Percentiles rank a stretch among this genome's conserved stretches.
These are phyloP conservation scores for Neurospora sp. DNA, from an alignment of 495 filamentous ascomycete genomes.

Conservation along the genomic window DNA sequence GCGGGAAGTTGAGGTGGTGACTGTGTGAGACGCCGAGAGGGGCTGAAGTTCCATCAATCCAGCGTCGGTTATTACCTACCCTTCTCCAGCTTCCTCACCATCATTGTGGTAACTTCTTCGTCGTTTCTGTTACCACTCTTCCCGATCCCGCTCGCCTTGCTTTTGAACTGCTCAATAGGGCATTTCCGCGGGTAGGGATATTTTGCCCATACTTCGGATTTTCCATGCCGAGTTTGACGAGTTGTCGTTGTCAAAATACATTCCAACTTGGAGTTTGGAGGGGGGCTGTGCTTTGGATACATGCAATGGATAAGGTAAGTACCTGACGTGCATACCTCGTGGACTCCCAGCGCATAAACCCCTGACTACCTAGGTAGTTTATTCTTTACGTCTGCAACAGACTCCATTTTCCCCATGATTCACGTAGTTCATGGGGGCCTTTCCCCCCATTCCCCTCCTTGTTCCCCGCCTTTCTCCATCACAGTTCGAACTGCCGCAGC, in stretches of 20 bases:
- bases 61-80: not conserved
- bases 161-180: not conserved
- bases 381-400: not conserved
- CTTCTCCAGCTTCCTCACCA: not conserved
- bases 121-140: no score
- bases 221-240: not conserved
- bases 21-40: not conserved
- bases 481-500: not conserved
- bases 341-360: not conserved
- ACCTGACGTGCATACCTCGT: not conserved
- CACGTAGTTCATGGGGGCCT: not conserved
- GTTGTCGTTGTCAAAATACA: not conserved
- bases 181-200: not conserved
- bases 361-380: not conserved
- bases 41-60: not conserved
- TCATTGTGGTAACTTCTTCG: not conserved
- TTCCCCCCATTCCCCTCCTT: not conserved
- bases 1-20: not conserved
- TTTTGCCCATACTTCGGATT: not conserved
- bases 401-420: not conserved
- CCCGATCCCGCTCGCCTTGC: not conserved
- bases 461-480: not conserved
- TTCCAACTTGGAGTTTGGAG: not conserved
- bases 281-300: not conserved
- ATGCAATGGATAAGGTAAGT: not conserved